Conservation (phyloP, 345 rosid species). For the Sapria himalayana region DNA sequence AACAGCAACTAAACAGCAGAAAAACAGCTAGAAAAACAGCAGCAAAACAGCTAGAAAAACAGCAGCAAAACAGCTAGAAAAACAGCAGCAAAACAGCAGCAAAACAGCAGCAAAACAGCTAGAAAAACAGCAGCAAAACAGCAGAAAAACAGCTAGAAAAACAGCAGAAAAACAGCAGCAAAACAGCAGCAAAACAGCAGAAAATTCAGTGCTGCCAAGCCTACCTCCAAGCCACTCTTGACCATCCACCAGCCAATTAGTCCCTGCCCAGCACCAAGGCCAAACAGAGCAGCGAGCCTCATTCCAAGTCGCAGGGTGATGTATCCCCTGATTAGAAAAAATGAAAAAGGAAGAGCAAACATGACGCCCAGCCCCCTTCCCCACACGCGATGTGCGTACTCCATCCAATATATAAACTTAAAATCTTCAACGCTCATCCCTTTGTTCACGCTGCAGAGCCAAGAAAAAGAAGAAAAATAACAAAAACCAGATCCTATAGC, state of each 20-base stretch:
- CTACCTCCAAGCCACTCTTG: slow-evolving; percentile 91
- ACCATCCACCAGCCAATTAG: slow-evolving; percentile 99
- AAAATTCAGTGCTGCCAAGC: slow-evolving; percentile 1
- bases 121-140: no score
- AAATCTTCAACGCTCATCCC: slow-evolving; percentile 89
- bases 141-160: no score
- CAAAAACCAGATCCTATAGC: slow-evolving; percentile 2
- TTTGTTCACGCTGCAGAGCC: slow-evolving; percentile 43
- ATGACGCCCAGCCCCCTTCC: slow-evolving; percentile 89
- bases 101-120: no score
- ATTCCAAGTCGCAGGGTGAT: slow-evolving; percentile 62
- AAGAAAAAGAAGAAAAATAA: slow-evolving; percentile 1
- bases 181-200: no score
- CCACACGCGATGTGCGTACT: slow-evolving; percentile 95
- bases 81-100: no score
- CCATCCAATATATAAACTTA: slow-evolving; percentile 96
- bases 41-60: no score
- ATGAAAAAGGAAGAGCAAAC: slow-evolving; percentile 94
- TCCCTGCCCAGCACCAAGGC: slow-evolving; percentile 97
- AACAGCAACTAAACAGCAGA: no score
- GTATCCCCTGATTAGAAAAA: slow-evolving; percentile 73
- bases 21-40: no score
- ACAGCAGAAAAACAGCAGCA: no score
- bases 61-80: no score
- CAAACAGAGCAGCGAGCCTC: slow-evolving; percentile 57